Evolutionary conservation across 2,329 filamentous ascomycete genomes (phyloP), one percentile per base, ranked within the genome.

Genomic region (Teratosphaeria destructans): DNA sequence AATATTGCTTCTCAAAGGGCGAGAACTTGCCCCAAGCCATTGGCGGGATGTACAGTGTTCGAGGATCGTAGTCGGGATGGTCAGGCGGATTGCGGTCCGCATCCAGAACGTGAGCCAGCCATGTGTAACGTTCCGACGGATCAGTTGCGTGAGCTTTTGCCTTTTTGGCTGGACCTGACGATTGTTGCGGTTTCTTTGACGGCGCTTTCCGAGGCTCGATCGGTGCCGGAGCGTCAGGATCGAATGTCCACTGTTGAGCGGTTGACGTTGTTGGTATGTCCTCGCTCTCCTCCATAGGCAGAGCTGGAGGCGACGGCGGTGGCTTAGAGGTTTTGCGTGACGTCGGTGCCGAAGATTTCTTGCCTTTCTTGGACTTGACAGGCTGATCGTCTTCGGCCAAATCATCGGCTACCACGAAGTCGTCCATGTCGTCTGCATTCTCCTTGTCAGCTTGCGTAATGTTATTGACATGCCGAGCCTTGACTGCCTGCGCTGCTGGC

Each of bases 1-100:
- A 99, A 73, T 99, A 99, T 72, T 99, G 94, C 73, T 91, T 95
- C 75, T 99, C 94, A 65, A 99, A 99, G 0, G 93, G 84, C 0
- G 92, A 95, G 71, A 99, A 96, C 29, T 88, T 86, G 34, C 77
- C 76, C 85, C 87, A 95, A 0, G 90, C 90, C 37, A 79, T 71
- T 0, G 90, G 88, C 0, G 94, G 94, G 37, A 99, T 88, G 73
- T 87, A 96, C n/a, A 99, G 82, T 0, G 91, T 95, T 23, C 90
- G 83, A 8, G 90, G 90, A 68, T 99, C 92, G 67, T 93, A 96
- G 59, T 99, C 93, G 0, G 92, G 87, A 72, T 96, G 85, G 10
- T 83, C 86, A 0, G 84, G 83, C 0, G 86, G 82, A 68, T 95
- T 86, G 57, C 86, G 85, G 68, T 97, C 91, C 55, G 90, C 90